Base-by-base conservation (phyloP, 768 basidiomycete genomes). In the Hydnomerulius pinastri region DNA sequence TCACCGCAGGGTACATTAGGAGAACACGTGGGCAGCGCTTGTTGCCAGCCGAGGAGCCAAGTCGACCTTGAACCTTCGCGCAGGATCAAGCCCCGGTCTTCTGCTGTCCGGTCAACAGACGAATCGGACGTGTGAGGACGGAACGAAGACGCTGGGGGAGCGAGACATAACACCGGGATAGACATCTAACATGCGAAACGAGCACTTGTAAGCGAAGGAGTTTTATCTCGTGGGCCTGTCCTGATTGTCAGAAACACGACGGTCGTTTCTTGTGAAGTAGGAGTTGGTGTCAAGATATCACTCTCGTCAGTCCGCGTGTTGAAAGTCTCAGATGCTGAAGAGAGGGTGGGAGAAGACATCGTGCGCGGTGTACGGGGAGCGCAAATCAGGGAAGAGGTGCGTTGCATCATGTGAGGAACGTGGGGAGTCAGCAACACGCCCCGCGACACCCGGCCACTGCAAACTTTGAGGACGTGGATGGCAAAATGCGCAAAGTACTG, bases 401-500 rank as follows among this genome's bases (percentile, higher is more conserved):
- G 18, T 28, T 6, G 4, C n/a, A 39, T 50, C 38, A 6, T 37
- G 5, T 23, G 2, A 37, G 4, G 28, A 41, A 8, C 2, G 28
- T 37, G 20, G 13, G 23, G 21, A 13, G 8, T 8, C 11, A 23
- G 15, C 4, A 3, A 12, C 12, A 4, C 12, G 17, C 17, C 12
- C 33, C 33, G 33, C 4, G 7, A 25, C 3, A n/a, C 29, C 25
- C 2, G 37, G 23, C 32, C n/a, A 15, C 7, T 12, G 28, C 30
- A 18, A n/a, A 12, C n/a, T 15, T 7, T 42, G 37, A 20, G 5
- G 28, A 40, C 5, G 6, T 45, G 39, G 6, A 15, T 25, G 17
- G 30, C 0, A 24, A 40, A 43, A 12, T 24, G 43, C n/a, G 45
- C n/a, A 17, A 39, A 13, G 35, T 55, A 42, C 20, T 54, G 48